Percentiles rank a stretch among this genome's conserved stretches.
Evolutionary conservation across 805 yeast genomes (phyloP).

Genomic region (Spathaspora sp.): DNA sequence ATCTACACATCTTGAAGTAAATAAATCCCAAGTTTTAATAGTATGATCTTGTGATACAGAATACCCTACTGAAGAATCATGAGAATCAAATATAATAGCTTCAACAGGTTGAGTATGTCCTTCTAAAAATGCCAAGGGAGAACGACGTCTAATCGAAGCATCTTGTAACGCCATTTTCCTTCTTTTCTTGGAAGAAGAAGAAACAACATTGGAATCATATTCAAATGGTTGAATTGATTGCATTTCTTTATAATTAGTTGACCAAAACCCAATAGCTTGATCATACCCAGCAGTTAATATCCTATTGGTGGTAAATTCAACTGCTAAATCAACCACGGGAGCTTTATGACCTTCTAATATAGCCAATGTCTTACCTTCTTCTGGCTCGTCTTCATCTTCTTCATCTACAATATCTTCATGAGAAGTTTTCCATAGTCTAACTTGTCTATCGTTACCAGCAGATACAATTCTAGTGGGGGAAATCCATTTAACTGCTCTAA

Average conservation of each 20-base stretch:
- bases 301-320: conserved; percentile 48
- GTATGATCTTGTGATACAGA: conserved; percentile 96
- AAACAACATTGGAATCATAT: conserved; percentile 45
- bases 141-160: conserved; percentile 71
- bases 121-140: conserved; percentile 75
- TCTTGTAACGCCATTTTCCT: conserved; percentile 77
- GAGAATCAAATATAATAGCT: conserved; percentile 68
- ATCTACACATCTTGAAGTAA: conserved; percentile 80
- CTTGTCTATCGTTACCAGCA: conserved; percentile 84
- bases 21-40: conserved; percentile 93
- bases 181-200: conserved; percentile 86
- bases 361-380: conserved; percentile 75
- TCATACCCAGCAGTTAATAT: conserved; percentile 87
- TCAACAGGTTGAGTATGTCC: conserved; percentile 88
- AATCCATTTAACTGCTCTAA: conserved; percentile 78
- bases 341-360: conserved; percentile 88
- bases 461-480: conserved; percentile 72
- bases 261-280: conserved; percentile 80
- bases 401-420: conserved; percentile 42
- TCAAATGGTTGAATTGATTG: conserved; percentile 48
- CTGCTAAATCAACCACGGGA: conserved; percentile 74
- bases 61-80: conserved; percentile 79
- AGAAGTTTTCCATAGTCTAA: conserved; percentile 81
- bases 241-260: conserved; percentile 82
- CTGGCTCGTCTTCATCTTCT: conserved; percentile 34